phyloP scores from a whole-genome alignment of 768 basidiomycete genomes.

The Russula brevipes region DNA sequence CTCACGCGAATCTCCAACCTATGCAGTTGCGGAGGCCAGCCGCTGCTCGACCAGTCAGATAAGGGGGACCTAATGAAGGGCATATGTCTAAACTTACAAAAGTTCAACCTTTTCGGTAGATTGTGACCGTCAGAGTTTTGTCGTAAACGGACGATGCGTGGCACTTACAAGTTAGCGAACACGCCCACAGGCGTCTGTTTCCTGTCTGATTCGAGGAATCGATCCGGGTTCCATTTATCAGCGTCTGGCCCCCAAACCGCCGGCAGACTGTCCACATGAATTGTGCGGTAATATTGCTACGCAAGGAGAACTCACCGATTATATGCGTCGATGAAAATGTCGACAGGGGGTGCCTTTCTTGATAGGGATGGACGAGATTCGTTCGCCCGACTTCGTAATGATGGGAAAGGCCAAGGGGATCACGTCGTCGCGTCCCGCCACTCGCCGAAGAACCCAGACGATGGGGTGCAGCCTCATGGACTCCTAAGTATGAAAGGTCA shows the following conservation, averaged over 20 bases:
- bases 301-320: conserved; percentile 11
- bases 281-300: not conserved
- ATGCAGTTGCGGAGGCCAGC: conserved; percentile 22
- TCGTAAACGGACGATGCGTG: too few species aligned
- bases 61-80: not conserved
- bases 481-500: conserved; percentile 8
- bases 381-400: conserved; percentile 17
- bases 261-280: conserved; percentile 6
- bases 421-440: conserved; percentile 20
- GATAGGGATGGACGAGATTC: conserved; percentile 19
- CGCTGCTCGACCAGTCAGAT: conserved; percentile 10
- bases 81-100: conserved; percentile 12
- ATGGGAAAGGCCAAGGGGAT: conserved; percentile 22
- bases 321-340: conserved; percentile 17
- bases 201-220: conserved; percentile 22
- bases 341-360: conserved; percentile 20
- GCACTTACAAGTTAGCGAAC: conserved; percentile 23
- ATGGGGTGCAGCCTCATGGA: conserved; percentile 24
- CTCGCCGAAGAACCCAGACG: conserved; percentile 7
- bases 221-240: conserved; percentile 22
- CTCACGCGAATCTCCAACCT: conserved; percentile 23
- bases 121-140: not conserved
- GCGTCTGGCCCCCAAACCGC: conserved; percentile 24
- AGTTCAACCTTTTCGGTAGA: conserved; percentile 17
- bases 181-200: conserved; percentile 19